Conservation (phyloP, 306 rosid genomes). For the Glycine tomentella region DNA sequence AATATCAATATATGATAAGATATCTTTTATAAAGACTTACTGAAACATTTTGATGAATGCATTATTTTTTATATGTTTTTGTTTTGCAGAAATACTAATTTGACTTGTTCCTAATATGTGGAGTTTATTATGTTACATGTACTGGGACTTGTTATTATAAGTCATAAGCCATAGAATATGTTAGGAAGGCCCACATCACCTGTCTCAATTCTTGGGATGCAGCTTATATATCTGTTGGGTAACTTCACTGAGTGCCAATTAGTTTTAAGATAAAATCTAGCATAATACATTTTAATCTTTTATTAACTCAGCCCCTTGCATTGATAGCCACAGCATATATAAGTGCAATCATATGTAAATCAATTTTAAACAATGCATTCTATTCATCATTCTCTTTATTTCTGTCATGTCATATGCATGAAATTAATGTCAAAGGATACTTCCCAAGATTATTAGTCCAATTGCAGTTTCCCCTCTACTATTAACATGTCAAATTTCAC, state of each 20-base stretch:
- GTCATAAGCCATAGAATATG: too few species aligned
- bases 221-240: too few species aligned
- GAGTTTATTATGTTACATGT: not conserved
- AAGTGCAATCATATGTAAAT: slow-evolving; percentile 27
- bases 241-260: too few species aligned
- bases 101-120: slow-evolving; percentile 25
- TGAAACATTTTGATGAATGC: slow-evolving; percentile 14
- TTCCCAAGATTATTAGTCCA: not conserved
- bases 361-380: not conserved
- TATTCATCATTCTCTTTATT: too few species aligned
- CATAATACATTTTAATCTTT: slow-evolving; percentile 14
- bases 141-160: not conserved
- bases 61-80: not conserved
- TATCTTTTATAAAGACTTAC: too few species aligned
- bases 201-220: too few species aligned
- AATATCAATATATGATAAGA: too few species aligned
- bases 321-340: slow-evolving; percentile 8
- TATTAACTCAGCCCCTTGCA: not conserved
- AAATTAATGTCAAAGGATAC: not conserved
- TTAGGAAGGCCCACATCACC: too few species aligned
- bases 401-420: too few species aligned
- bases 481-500: not conserved
- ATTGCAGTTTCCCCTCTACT: slow-evolving; percentile 4
- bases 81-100: slow-evolving; percentile 5
- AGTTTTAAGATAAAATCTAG: not conserved